Evolutionary conservation across 2,329 filamentous ascomycete genomes (phyloP).

Genomic region (Ciborinia camelliae): DNA sequence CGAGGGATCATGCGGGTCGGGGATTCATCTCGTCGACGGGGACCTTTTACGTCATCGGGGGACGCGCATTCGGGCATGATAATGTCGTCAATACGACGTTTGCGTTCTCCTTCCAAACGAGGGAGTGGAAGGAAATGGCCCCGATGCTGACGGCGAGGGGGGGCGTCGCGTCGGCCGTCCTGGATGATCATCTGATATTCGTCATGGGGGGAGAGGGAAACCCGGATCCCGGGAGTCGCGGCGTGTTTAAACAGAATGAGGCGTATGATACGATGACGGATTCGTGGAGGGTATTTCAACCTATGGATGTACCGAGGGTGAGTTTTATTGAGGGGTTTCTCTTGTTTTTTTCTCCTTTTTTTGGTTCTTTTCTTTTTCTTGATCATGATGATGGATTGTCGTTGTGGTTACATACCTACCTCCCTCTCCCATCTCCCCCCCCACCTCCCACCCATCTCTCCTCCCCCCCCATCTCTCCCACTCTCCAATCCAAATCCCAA

Average conservation of each 20-base stretch:
- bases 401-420: no score
- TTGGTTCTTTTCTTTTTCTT: neutral
- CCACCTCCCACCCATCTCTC: neutral
- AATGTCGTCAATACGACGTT: constrained; percentile 40
- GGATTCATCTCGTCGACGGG: constrained; percentile 25
- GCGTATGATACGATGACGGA: constrained; percentile 33
- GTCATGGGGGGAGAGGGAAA: constrained; percentile 43
- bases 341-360: neutral
- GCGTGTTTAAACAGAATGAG: constrained; percentile 37
- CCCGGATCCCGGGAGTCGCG: constrained; percentile 20
- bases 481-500: neutral
- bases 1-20: constrained; percentile 39
- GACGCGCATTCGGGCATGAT: constrained; percentile 29
- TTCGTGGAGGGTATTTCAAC: neutral
- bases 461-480: accelerated
- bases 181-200: constrained; percentile 37
- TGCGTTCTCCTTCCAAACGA: neutral
- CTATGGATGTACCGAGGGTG: constrained; percentile 31
- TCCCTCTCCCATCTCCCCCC: no score
- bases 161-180: constrained; percentile 33
- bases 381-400: no score
- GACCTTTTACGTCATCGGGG: constrained; percentile 38
- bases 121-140: constrained; percentile 25
- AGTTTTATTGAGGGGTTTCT: neutral
- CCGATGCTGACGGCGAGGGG: constrained; percentile 36